Evolutionary conservation across 768 basidiomycete species (phyloP), one percentile per base, ranked within the genome.

Genomic region (Collybiopsis confluens): DNA sequence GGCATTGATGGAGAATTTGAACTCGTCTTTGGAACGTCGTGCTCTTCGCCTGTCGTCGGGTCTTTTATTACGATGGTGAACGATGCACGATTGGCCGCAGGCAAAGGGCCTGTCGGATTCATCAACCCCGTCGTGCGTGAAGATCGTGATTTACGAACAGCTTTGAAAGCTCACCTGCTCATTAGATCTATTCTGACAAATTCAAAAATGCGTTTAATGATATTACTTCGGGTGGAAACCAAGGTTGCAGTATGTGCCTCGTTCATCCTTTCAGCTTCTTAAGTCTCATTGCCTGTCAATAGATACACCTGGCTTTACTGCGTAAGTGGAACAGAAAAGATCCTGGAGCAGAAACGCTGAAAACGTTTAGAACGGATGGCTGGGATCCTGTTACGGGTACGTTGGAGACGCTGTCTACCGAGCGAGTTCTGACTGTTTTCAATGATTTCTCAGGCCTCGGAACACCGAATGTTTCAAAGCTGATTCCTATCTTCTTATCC

Each of bases 41-140:
- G 75, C 0, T 64, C 78, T 1, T 49, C 78, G 1, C 80, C 81
- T 1, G 76, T 77, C 4, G 68, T 79, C 2, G 80, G 72, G 7
- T 69, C 76, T 3, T 73, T 82, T 20, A 65, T 82, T 45, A 68
- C 80, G 3, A 64, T 80, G 62, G 64, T 82, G 37, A 82, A 82
- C 54, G 81, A 82, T 58, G 79, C 75, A 0, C 72, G 80, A 3
- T 60, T 82, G 24, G 67, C 70, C 5, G 4, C 10, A 1, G 67
- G 69, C 13, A 81, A 80, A 61, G 45, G 58, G 0, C 64, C 79
- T 0, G 68, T 82, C 24, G 80, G 77, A 2, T 79, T 77, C 58
- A 69, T 80, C 27, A 79, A 79, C 45, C 77, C 77, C 33, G 52
- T 62, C 20, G 75, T 77, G 46, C 1, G 70, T 53, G 20, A 24